phyloP scores from a whole-genome alignment of 1,284 basidiomycete genomes.

The Leccinum subspadiceum region DNA sequence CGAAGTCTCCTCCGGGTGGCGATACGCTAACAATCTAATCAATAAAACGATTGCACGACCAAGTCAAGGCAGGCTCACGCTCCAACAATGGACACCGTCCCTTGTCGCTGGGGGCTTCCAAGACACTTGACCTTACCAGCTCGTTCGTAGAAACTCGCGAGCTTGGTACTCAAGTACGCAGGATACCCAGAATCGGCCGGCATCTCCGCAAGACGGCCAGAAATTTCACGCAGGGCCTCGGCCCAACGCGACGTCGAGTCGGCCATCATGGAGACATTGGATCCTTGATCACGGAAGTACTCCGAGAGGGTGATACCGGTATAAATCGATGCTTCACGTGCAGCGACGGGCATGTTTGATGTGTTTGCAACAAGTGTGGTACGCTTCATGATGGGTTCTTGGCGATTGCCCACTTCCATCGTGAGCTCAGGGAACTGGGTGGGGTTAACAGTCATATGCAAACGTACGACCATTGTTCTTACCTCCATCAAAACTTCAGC shows the following conservation, averaged over 20 bases:
- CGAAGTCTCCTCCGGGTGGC: constrained; percentile 98
- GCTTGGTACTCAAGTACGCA: constrained; percentile 94
- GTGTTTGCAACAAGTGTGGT: constrained; percentile 99
- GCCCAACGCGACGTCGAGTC: constrained; percentile 99
- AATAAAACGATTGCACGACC: constrained; percentile 7
- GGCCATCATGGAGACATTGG: constrained; percentile 99
- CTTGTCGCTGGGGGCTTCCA: constrained; percentile 85
- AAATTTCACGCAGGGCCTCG: constrained; percentile 98
- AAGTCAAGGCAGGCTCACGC: constrained; percentile 64
- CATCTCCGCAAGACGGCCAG: constrained; percentile 99
- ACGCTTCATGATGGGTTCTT: constrained; percentile 99
- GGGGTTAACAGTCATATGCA: constrained; percentile 9
- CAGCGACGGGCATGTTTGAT: constrained; percentile 99
- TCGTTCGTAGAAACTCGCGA: constrained; percentile 98
- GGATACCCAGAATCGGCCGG: constrained; percentile 99
- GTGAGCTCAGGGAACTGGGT: constrained; percentile 87
- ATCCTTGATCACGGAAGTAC: constrained; percentile 99
- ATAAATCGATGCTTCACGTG: constrained; percentile 99
- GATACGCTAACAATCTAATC: constrained; percentile 68
- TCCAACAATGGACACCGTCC: constrained; percentile 97
- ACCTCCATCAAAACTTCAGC: constrained; percentile 97
- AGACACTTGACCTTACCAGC: constrained; percentile 96
- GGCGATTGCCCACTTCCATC: constrained; percentile 86
- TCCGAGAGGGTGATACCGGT: constrained; percentile 99
- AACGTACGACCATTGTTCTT: constrained; percentile 19